phyloP scores from a whole-genome alignment of 139 green algal species.

The Picochlorum sp. region DNA sequence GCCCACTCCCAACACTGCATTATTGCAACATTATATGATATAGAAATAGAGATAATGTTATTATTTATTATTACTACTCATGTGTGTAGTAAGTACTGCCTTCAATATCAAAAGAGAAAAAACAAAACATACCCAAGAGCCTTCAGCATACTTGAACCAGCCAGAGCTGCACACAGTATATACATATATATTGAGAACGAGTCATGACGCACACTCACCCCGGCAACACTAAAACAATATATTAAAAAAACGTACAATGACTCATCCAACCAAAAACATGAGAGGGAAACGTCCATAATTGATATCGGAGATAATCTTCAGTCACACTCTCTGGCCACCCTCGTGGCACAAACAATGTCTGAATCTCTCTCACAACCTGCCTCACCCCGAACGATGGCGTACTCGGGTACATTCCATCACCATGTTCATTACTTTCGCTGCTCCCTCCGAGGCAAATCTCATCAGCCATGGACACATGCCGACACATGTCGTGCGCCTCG shows the following conservation, averaged over 20 bases:
- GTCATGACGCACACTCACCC: no score
- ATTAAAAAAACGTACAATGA: neutral
- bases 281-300: constrained; percentile 59
- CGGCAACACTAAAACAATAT: no score
- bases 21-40: no score
- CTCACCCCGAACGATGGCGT: no score
- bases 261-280: constrained; percentile 45
- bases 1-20: constrained; percentile 27
- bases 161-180: constrained; percentile 31
- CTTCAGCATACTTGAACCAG: constrained; percentile 61
- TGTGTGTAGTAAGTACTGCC: no score
- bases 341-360: constrained; percentile 53
- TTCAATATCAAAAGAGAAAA: no score
- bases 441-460: neutral
- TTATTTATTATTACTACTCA: no score
- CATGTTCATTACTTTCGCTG: neutral
- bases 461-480: neutral
- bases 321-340: constrained; percentile 62
- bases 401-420: neutral
- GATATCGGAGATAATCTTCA: constrained; percentile 70
- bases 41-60: no score
- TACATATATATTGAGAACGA: no score
- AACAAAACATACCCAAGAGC: constrained; percentile 40
- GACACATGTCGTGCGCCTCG: neutral
- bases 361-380: neutral